Evolutionary conservation across 129 eudicot species (phyloP).

Genomic region (Arctium lappa): DNA sequence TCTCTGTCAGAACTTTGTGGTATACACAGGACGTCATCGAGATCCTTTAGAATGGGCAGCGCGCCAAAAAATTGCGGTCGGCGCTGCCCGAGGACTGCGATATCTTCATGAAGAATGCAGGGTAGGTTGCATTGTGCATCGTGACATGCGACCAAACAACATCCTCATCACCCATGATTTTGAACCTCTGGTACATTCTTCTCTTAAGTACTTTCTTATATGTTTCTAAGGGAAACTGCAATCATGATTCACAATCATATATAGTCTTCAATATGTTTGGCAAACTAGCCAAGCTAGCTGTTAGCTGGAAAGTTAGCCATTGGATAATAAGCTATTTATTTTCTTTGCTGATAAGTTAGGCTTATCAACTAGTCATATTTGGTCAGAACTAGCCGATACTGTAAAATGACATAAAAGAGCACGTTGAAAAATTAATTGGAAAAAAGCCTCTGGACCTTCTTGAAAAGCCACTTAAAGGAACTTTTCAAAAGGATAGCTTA

Average conservation of each 20-base stretch:
- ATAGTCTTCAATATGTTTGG: neutral
- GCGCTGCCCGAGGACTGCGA: constrained; percentile 92
- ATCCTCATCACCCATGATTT: constrained; percentile 96
- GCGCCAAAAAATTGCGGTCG: constrained; percentile 93
- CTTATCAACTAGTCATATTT: neutral
- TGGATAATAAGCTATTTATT: too few relatives aligned
- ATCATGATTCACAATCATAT: neutral
- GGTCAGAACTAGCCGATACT: neutral
- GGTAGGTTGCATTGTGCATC: constrained; percentile 98
- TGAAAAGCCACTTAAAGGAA: neutral
- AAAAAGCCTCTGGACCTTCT: neutral
- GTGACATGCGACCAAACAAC: constrained; percentile 98
- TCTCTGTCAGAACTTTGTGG: neutral
- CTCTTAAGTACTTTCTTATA: neutral
- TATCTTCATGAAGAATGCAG: constrained; percentile 99
- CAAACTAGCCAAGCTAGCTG: too few relatives aligned
- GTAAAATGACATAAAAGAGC: neutral
- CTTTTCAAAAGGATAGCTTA: neutral
- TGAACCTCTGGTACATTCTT: constrained; percentile 79
- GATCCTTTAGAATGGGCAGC: constrained; percentile 83
- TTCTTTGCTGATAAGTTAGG: neutral
- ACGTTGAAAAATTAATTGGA: neutral
- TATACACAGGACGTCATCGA: constrained; percentile 52
- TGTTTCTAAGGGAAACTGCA: neutral
- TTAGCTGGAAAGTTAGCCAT: too few relatives aligned